phyloP scores from a whole-genome alignment of 1,139 yeast genomes.

The Petasospora rhodanensis region DNA sequence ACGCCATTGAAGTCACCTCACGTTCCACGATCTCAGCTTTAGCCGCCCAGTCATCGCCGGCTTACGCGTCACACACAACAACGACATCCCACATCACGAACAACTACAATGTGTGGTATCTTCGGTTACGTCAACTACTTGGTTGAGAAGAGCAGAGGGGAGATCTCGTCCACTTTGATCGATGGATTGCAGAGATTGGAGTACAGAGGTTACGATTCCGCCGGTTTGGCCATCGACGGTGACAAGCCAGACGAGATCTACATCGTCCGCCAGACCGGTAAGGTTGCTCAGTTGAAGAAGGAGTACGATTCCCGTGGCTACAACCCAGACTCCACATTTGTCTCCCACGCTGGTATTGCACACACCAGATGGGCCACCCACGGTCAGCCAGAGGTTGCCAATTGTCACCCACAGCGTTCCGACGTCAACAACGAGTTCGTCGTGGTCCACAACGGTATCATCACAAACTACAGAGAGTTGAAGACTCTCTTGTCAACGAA shows the following conservation, averaged over 20 bases:
- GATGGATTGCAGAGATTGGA: conserved; percentile 93
- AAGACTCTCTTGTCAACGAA: conserved; percentile 74
- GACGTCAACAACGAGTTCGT: conserved; percentile 80
- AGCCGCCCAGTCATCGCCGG: too few relatives aligned
- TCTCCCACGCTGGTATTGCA: conserved; percentile 92
- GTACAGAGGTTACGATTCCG: conserved; percentile 97
- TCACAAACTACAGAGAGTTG: conserved; percentile 90
- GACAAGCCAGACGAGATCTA: conserved; percentile 60
- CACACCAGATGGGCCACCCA: conserved; percentile 99
- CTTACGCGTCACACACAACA: conserved; percentile 1
- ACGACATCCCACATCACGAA: not conserved
- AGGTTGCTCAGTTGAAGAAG: conserved; percentile 77
- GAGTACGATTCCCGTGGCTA: conserved; percentile 53
- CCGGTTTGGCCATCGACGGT: conserved; percentile 95
- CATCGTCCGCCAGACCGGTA: conserved; percentile 84
- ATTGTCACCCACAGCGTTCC: conserved; percentile 96
- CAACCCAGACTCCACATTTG: conserved; percentile 60
- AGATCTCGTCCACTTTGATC: conserved; percentile 79
- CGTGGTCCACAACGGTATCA: conserved; percentile 96
- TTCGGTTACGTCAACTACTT: conserved; percentile 97
- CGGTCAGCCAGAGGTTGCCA: conserved; percentile 80
- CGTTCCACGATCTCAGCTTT: not conserved
- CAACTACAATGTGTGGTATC: conserved; percentile 66
- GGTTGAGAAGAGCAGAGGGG: conserved; percentile 89
- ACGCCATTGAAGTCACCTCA: too few relatives aligned